Conservation (phyloP, 1,284 basidiomycete genomes). For the Papiliotrema laurentii region DNA sequence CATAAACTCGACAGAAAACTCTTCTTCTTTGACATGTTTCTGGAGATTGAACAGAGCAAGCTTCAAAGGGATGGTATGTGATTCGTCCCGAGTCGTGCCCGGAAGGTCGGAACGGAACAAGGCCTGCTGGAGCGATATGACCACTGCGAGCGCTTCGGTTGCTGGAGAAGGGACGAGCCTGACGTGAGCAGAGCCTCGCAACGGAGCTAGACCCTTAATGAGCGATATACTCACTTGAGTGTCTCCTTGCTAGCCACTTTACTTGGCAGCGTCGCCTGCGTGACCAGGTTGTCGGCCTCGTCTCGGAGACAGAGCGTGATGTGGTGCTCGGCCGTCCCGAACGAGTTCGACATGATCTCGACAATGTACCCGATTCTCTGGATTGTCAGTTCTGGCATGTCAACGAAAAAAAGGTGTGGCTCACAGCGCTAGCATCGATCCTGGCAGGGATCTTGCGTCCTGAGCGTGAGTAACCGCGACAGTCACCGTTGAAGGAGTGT, state of each 20-base stretch:
- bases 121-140: slow-evolving; percentile 29
- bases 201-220: not conserved
- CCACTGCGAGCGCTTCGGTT: slow-evolving; percentile 37
- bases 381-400: not conserved
- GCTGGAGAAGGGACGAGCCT: slow-evolving; percentile 41
- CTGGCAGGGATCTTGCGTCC: slow-evolving; percentile 40
- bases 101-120: not conserved
- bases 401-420: slow-evolving; percentile 7
- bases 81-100: not conserved
- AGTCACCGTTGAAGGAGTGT: not conserved
- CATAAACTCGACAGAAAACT: slow-evolving; percentile 77
- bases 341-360: slow-evolving; percentile 45
- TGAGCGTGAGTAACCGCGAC: slow-evolving; percentile 8
- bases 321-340: slow-evolving; percentile 77
- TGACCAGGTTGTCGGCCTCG: slow-evolving; percentile 82
- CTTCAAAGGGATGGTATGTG: slow-evolving; percentile 42
- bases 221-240: slow-evolving; percentile 60
- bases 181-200: slow-evolving; percentile 1
- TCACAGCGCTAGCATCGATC: slow-evolving; percentile 45
- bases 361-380: slow-evolving; percentile 41
- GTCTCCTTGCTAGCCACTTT: slow-evolving; percentile 74
- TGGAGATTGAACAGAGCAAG: slow-evolving; percentile 63
- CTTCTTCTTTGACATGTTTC: slow-evolving; percentile 82
- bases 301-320: slow-evolving; percentile 80
- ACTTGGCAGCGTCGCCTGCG: slow-evolving; percentile 73